phyloP scores from a whole-genome alignment of 1,139 yeast species.

The Suhomyces panamericanus region DNA sequence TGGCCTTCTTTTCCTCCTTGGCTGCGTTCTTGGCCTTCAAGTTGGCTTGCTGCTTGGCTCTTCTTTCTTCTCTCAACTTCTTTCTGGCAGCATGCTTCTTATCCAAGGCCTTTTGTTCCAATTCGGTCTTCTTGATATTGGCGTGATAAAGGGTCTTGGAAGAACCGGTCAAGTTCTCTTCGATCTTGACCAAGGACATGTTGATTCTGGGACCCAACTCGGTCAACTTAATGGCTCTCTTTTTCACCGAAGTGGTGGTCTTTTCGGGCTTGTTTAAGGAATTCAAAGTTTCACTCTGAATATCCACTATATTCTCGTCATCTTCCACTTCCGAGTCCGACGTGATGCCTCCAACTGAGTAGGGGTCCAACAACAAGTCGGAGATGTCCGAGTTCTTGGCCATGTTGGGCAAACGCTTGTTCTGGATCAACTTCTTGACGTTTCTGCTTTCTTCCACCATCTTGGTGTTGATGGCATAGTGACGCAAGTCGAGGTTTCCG shows the following conservation, averaged over 20 bases:
- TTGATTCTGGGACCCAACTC: conserved; percentile 93
- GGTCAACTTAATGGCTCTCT: conserved; percentile 87
- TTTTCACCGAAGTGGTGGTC: conserved; percentile 43
- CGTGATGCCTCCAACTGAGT: conserved; percentile 75
- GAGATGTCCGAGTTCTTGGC: conserved; percentile 70
- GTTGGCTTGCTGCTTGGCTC: conserved; percentile 76
- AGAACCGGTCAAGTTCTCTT: conserved; percentile 82
- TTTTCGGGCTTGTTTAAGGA: conserved; percentile 19
- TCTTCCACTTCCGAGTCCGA: conserved; percentile 95
- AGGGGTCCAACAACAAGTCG: conserved; percentile 81
- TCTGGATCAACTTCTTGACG: conserved; percentile 71
- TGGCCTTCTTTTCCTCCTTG: conserved; percentile 69
- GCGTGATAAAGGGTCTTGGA: conserved; percentile 81
- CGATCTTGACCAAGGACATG: conserved; percentile 77
- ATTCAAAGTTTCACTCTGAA: conserved; percentile 37
- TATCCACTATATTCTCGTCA: conserved; percentile 76
- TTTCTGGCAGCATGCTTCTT: conserved; percentile 63
- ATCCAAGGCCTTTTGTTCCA: conserved; percentile 64
- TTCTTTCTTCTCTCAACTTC: conserved; percentile 67
- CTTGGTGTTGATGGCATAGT: conserved; percentile 85
- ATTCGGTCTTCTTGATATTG: conserved; percentile 57
- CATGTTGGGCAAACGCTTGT: conserved; percentile 75
- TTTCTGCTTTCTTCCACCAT: conserved; percentile 81
- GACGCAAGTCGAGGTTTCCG: conserved; percentile 79
- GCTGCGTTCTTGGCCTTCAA: conserved; percentile 74